phyloP scores from a whole-genome alignment of 2,329 filamentous ascomycete genomes.

The Aspergillus sp. region DNA sequence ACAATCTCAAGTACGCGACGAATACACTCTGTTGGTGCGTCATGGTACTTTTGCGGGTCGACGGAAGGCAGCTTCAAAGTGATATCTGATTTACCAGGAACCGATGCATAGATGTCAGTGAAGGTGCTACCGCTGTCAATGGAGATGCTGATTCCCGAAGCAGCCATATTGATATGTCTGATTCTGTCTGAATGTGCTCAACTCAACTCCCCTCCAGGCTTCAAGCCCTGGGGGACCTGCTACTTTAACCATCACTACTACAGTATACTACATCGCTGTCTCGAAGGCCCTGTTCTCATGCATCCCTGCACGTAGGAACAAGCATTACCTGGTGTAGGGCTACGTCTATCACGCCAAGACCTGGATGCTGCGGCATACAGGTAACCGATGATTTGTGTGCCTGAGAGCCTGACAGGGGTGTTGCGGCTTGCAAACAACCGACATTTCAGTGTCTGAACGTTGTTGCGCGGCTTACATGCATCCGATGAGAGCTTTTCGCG shows the following conservation, averaged over 20 bases:
- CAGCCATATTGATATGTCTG: slow-evolving; percentile 5
- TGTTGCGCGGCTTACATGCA: not conserved
- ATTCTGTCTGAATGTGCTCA: not conserved
- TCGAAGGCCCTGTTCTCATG: not conserved
- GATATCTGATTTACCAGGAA: slow-evolving; percentile 13
- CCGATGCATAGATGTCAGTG: slow-evolving; percentile 11
- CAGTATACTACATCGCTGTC: not conserved
- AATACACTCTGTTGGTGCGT: slow-evolving; percentile 17
- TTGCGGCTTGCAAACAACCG: not conserved
- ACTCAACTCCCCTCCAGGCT: not conserved
- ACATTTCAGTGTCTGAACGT: not conserved
- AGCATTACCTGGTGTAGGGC: not conserved
- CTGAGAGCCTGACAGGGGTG: not conserved
- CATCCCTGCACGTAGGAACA: not conserved
- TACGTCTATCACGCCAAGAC: not conserved
- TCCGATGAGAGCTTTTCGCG: not conserved
- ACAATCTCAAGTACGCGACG: slow-evolving; percentile 15
- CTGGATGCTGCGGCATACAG: not conserved
- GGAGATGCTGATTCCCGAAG: slow-evolving; percentile 15
- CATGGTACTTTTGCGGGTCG: slow-evolving; percentile 15
- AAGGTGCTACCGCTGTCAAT: slow-evolving; percentile 16
- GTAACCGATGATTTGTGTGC: not conserved
- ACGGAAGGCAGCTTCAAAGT: slow-evolving; percentile 16
- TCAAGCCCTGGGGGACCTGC: not conserved
- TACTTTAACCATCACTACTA: not conserved